Evolutionary conservation across 108 stramenopile species (phyloP).

Genomic region (Nitzschia inconspicua): DNA sequence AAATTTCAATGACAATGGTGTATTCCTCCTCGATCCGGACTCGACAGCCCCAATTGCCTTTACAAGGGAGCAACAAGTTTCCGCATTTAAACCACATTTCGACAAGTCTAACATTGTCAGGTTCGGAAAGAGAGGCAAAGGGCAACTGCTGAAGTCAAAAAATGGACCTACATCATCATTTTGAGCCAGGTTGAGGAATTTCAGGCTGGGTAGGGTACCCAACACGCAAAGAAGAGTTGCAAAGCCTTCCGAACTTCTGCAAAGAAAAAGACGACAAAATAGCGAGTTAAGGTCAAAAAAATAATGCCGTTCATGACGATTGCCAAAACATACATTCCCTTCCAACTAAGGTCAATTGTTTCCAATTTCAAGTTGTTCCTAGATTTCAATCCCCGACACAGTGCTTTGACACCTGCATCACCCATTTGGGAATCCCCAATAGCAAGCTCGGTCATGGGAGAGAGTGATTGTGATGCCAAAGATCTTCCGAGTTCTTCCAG

Average conservation of each 20-base stretch:
- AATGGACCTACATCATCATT: slow-evolving; percentile 37
- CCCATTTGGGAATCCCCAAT: slow-evolving; percentile 69
- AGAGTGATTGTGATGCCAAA: slow-evolving; percentile 19
- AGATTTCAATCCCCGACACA: slow-evolving; percentile 41
- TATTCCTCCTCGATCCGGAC: background rate
- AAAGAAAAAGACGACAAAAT: background rate
- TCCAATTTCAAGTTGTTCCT: slow-evolving; percentile 20
- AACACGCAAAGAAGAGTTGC: slow-evolving; percentile 11
- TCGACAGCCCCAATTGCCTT: background rate
- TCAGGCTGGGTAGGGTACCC: slow-evolving; percentile 20
- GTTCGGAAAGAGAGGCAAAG: background rate
- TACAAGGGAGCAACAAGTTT: slow-evolving; percentile 26
- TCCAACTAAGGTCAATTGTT: slow-evolving; percentile 59
- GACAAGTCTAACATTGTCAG: slow-evolving; percentile 47
- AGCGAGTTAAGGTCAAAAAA: background rate
- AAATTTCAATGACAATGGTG: slow-evolving; percentile 1
- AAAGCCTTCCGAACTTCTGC: slow-evolving; percentile 1
- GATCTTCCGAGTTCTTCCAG: slow-evolving; percentile 51
- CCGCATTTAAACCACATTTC: slow-evolving; percentile 25
- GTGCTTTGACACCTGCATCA: slow-evolving; percentile 60
- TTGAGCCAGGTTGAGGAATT: slow-evolving; percentile 40
- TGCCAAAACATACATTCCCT: slow-evolving; percentile 26
- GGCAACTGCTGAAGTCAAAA: background rate
- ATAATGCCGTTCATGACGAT: background rate
- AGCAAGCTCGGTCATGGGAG: slow-evolving; percentile 33